Evolutionary conservation across 352 stramenopile genomes (phyloP).

Genomic region (Phytophthora idaei): DNA sequence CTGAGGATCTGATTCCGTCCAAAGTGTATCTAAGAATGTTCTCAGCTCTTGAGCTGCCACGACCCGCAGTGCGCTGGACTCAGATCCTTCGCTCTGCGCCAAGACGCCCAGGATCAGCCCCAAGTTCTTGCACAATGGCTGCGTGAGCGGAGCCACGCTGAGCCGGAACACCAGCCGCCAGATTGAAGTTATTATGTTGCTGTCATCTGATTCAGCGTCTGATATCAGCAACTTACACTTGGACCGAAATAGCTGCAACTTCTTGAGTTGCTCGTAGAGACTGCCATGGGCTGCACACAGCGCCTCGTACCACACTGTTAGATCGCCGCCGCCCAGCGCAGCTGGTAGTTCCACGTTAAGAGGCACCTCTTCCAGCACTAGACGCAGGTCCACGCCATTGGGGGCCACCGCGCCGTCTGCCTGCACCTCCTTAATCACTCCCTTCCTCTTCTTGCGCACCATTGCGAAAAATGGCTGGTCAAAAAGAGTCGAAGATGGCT

Average conservation of each 20-base stretch:
- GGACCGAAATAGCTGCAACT: conserved; percentile 74
- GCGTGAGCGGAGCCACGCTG: conserved; percentile 40
- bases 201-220: conserved; percentile 28
- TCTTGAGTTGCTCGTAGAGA: conserved; percentile 76
- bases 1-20: conserved; percentile 10
- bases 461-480: conserved; percentile 35
- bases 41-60: conserved; percentile 49
- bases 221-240: conserved; percentile 45
- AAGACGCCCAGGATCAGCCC: conserved; percentile 63
- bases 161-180: conserved; percentile 71
- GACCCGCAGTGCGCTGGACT: conserved; percentile 16
- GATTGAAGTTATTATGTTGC: conserved; percentile 29
- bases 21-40: conserved; percentile 42
- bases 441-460: conserved; percentile 86
- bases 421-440: conserved; percentile 63
- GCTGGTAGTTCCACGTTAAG: conserved; percentile 45
- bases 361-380: conserved; percentile 34
- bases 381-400: conserved; percentile 39
- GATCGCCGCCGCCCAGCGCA: conserved; percentile 32
- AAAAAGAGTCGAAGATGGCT: conserved; percentile 14
- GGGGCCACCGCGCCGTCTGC: conserved; percentile 30
- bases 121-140: conserved; percentile 73
- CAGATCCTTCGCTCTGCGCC: conserved; percentile 25
- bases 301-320: conserved; percentile 54
- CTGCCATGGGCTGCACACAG: conserved; percentile 37